These are phyloP conservation scores for Arthrinium puccinioides DNA, from an alignment of 2,329 filamentous ascomycete species.

Conservation along the genomic window DNA sequence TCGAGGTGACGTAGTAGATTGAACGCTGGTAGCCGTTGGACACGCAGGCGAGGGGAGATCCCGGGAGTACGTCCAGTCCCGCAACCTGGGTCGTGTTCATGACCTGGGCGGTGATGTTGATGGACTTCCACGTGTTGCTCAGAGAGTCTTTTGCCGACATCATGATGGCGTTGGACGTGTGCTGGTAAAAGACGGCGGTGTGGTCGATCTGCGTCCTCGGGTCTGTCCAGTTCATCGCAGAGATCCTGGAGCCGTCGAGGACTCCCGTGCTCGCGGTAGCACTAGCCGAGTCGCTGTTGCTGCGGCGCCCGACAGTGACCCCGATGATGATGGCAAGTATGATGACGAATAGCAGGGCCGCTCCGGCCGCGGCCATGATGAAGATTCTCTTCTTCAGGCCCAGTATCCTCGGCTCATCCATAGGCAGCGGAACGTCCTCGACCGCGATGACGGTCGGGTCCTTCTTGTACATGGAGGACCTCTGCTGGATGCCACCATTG, in stretches of 20 bases:
- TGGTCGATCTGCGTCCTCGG: slow-evolving; percentile 1
- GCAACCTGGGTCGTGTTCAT: slow-evolving; percentile 3
- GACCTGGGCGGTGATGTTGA: slow-evolving; percentile 6
- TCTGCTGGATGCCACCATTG: neutral
- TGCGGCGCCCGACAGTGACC: neutral
- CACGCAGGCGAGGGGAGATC: slow-evolving; percentile 7
- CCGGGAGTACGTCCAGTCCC: slow-evolving; percentile 6
- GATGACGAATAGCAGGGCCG: neutral
- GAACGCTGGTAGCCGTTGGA: slow-evolving; percentile 8
- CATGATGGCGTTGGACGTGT: slow-evolving; percentile 5
- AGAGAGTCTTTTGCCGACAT: slow-evolving; percentile 7
- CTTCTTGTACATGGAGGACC: neutral
- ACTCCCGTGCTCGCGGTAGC: neutral
- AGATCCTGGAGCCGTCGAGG: slow-evolving; percentile 2
- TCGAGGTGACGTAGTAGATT: slow-evolving; percentile 7
- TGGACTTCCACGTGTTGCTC: slow-evolving; percentile 2
- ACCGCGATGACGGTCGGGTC: neutral
- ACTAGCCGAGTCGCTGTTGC: neutral
- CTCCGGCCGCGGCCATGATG: neutral
- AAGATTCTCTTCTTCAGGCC: neutral
- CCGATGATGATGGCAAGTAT: slow-evolving; percentile 1
- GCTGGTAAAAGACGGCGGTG: slow-evolving; percentile 9
- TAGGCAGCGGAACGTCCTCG: neutral
- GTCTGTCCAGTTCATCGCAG: slow-evolving; percentile 10
- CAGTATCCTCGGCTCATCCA: neutral